These are phyloP conservation scores for Saturnispora quitensis DNA, from an alignment of 805 yeast species.

Conservation along the genomic window DNA sequence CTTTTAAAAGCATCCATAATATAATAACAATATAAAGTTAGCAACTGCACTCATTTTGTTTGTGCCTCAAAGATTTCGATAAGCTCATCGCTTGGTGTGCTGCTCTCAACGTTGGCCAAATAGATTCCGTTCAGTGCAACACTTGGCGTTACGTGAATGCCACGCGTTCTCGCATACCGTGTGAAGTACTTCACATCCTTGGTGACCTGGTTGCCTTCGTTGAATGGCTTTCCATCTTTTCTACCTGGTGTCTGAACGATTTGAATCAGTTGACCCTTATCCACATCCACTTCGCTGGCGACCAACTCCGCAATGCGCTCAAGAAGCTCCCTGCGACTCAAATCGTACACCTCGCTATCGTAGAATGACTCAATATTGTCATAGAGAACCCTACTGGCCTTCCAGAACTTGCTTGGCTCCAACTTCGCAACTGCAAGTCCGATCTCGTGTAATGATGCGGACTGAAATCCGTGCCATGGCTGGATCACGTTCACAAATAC, in stretches of 20 bases:
- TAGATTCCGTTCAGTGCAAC: constrained; percentile 62
- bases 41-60: not conserved
- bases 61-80: constrained; percentile 30
- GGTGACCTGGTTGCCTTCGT: constrained; percentile 50
- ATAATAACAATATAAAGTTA: not conserved
- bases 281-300: not conserved
- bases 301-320: constrained; percentile 44
- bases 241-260: constrained; percentile 13
- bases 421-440: constrained; percentile 56
- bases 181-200: constrained; percentile 67
- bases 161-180: constrained; percentile 62
- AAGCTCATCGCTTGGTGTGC: constrained; percentile 42
- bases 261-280: constrained; percentile 26
- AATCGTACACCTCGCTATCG: constrained; percentile 49
- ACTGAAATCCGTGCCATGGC: constrained; percentile 77
- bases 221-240: constrained; percentile 29
- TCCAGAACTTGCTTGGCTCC: constrained; percentile 48
- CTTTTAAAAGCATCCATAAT: not conserved
- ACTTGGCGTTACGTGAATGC: constrained; percentile 82
- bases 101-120: constrained; percentile 49
- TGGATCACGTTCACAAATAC: constrained; percentile 70
- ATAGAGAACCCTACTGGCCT: constrained; percentile 47
- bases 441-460: constrained; percentile 61
- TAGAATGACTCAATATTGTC: constrained; percentile 45
- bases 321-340: constrained; percentile 49